phyloP scores from a whole-genome alignment of 169 alveolate species.

The Miamiensis avidus region DNA sequence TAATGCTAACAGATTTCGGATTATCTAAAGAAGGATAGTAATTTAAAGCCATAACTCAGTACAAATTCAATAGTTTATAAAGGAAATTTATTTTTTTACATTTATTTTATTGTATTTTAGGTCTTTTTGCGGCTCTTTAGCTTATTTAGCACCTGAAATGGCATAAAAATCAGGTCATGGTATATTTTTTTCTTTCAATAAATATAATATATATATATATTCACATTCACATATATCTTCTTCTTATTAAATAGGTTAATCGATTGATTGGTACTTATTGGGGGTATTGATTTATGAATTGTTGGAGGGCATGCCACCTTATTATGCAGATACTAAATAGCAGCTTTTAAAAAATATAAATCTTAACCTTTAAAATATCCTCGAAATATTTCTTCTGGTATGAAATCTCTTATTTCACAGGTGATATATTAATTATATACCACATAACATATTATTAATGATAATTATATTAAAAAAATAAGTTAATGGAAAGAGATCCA shows the following conservation, averaged over 20 bases:
- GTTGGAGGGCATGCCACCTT: conserved; percentile 81
- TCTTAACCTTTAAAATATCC: conserved; percentile 36
- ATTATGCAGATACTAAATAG: conserved; percentile 29
- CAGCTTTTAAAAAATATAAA: conserved; percentile 48
- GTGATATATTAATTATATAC: conserved; percentile 10
- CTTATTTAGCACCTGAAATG: conserved; percentile 82
- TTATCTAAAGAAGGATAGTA: conserved; percentile 72
- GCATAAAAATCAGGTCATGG: conserved; percentile 62
- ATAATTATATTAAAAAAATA: background rate
- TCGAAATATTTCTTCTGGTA: conserved; percentile 17
- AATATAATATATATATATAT: too few species aligned
- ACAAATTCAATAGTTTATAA: background rate
- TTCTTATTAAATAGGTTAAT: background rate
- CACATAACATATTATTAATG: too few species aligned
- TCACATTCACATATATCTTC: too few species aligned
- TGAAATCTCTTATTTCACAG: conserved; percentile 12
- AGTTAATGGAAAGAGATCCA: conserved; percentile 56
- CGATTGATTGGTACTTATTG: conserved; percentile 78
- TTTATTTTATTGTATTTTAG: background rate
- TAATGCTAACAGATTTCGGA: conserved; percentile 85
- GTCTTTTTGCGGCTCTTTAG: conserved; percentile 76
- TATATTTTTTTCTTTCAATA: background rate
- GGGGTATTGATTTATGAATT: conserved; percentile 81
- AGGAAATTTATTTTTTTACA: too few species aligned
- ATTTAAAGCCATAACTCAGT: background rate